phyloP scores from a whole-genome alignment of 352 stramenopile species.

The Globisporangium carolinianum region DNA sequence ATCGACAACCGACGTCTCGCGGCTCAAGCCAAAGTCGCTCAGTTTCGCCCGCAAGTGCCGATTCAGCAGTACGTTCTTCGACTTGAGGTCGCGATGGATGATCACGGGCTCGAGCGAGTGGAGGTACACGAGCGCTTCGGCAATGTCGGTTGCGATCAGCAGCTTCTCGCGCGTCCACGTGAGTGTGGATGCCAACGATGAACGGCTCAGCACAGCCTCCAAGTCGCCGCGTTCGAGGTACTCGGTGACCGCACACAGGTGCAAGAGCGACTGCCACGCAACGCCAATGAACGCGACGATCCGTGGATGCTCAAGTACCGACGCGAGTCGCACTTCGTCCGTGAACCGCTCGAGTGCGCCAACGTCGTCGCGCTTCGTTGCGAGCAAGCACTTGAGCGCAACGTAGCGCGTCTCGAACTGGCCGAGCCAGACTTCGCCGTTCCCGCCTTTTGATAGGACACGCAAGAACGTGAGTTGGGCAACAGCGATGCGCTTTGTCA shows the following conservation, averaged over 20 bases:
- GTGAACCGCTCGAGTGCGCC: constrained; percentile 66
- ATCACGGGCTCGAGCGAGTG: constrained; percentile 60
- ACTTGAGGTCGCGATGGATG: constrained; percentile 77
- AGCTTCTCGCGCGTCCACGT: constrained; percentile 58
- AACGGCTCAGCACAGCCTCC: constrained; percentile 30
- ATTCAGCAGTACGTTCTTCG: constrained; percentile 71
- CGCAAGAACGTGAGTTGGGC: constrained; percentile 65
- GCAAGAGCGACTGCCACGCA: constrained; percentile 67
- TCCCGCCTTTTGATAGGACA: constrained; percentile 67
- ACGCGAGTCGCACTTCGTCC: constrained; percentile 78
- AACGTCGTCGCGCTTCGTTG: constrained; percentile 51
- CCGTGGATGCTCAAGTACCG: constrained; percentile 63
- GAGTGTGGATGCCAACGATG: constrained; percentile 29
- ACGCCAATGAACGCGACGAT: constrained; percentile 82
- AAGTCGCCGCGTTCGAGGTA: constrained; percentile 76
- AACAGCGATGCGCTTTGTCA: constrained; percentile 74
- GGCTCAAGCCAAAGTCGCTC: constrained; percentile 67
- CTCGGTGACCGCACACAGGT: constrained; percentile 73
- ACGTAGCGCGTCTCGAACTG: constrained; percentile 70
- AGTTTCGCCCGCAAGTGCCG: constrained; percentile 55
- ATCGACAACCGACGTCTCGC: constrained; percentile 54
- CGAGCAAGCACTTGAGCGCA: constrained; percentile 72
- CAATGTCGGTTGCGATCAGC: constrained; percentile 50
- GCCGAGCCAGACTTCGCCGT: constrained; percentile 77
- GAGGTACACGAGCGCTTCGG: constrained; percentile 63